phyloP scores from a whole-genome alignment of 148 eudicot genomes.

The Chenopodium berlandieri region DNA sequence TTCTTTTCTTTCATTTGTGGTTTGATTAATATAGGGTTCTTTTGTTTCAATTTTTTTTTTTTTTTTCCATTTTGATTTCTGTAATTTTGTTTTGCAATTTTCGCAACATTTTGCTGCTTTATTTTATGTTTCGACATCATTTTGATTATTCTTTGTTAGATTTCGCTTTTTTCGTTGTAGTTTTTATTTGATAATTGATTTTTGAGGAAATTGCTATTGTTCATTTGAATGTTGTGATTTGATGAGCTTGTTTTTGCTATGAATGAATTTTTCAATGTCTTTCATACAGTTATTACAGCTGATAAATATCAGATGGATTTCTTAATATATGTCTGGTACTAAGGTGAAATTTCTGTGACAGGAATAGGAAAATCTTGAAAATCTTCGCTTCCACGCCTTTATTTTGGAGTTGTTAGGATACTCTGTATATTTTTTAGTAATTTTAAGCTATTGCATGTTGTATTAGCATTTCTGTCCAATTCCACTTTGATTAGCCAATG shows the following conservation, averaged over 20 bases:
- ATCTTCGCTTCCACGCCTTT: background rate
- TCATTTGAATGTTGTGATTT: no score
- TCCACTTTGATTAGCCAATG: background rate
- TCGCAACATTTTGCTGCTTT: background rate
- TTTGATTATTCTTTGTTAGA: background rate
- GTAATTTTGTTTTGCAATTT: slow-evolving; percentile 1
- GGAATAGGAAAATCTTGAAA: background rate
- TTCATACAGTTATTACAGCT: no score
- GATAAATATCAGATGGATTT: no score
- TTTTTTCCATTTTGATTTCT: background rate
- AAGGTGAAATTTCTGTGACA: background rate
- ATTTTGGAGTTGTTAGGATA: background rate
- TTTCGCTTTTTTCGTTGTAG: no score
- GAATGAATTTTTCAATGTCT: no score
- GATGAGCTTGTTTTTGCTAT: no score
- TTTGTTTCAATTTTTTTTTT: background rate
- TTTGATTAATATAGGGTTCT: background rate
- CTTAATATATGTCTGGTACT: no score
- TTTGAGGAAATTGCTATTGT: no score
- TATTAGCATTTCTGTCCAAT: background rate
- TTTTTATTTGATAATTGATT: no score
- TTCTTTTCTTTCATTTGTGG: background rate
- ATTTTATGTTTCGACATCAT: no score
- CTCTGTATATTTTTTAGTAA: background rate
- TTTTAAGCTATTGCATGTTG: background rate